A percentile compares a stretch with the other conserved stretches of the same genome.
phyloP scores from a whole-genome alignment of 2,329 filamentous ascomycete species.

The Xylariaceae sp. region DNA sequence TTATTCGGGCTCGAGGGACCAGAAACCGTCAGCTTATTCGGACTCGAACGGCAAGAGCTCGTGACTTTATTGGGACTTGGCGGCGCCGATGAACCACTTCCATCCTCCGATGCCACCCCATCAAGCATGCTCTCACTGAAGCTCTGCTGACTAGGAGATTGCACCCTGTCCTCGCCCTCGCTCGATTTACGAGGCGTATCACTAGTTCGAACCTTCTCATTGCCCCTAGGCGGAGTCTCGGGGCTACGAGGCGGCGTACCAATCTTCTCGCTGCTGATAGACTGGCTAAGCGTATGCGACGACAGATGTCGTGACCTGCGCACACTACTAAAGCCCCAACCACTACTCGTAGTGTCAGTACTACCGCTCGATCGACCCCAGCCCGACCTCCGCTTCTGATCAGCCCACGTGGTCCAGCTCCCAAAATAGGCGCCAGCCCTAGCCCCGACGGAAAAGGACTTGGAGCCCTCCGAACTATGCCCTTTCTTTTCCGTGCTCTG shows the following conservation, averaged over 20 bases:
- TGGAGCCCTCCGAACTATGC: constrained; percentile 34
- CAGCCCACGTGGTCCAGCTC: constrained; percentile 65
- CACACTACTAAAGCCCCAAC: constrained; percentile 33
- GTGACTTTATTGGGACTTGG: constrained; percentile 23
- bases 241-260: constrained; percentile 32
- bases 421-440: constrained; percentile 61
- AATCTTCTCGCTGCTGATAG: constrained; percentile 29
- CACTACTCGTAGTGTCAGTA: constrained; percentile 31
- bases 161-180: constrained; percentile 22
- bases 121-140: constrained; percentile 44
- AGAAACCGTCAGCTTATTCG: no score
- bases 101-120: constrained; percentile 26
- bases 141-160: constrained; percentile 38
- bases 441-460: constrained; percentile 44
- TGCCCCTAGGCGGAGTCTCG: constrained; percentile 33
- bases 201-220: constrained; percentile 29
- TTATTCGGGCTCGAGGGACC: no score
- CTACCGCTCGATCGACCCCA: constrained; percentile 37
- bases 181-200: constrained; percentile 20
- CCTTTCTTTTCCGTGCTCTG: constrained; percentile 25
- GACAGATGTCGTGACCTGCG: constrained; percentile 27
- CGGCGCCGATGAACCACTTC: constrained; percentile 21
- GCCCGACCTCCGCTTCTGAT: constrained; percentile 63
- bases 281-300: constrained; percentile 25
- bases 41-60: neutral